Evolutionary conservation across 164 flowering plant species (phyloP), one percentile per base, ranked within the genome.

Genomic region (Sedum album): DNA sequence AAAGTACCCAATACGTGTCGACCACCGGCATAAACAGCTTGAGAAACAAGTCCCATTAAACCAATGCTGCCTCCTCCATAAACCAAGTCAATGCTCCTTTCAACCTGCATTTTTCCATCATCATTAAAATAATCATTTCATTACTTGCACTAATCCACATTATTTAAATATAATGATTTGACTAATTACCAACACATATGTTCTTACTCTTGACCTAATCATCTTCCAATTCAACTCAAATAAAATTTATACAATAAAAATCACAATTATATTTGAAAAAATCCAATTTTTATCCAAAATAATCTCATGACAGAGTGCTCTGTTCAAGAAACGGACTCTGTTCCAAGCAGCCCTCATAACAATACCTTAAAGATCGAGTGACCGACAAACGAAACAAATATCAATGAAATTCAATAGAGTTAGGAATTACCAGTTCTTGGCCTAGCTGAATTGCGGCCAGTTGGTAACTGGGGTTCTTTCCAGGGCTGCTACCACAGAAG

Each of bases 401-500:
- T 15, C 18, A 23, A 23, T 7, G 60, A 13, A 9, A 21, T 8
- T 18, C 1, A 20, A 25, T n/a, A 9, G 8, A 23, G 9, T 6
- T 20, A 31, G 25, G 23, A 30, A 9, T 38, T 82, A 88, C 96
- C 90, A 90, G 77, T 81, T 86, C 80, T 25, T 82, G 78, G 46
- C 83, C 96, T 26, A 90, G 89, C 72, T 90, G 90, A 70, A 83
- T 78, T 28, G 96, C 94, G 13, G 96, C 84, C 42, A 83, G 80
- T 72, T 84, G 92, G 68, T 88, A 90, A 72, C 81, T 80, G 17
- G 89, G 85, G 62, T 82, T 90, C 77, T 86, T 90, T 31, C 96
- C 94, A 0, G 86, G 86, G 68, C 93, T 88, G 79, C 96, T 88
- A 0, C 96, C 96, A 33, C 96, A 87, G 80, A 87, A 89, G 6